phyloP scores from a whole-genome alignment of 176 grass and related monocot genomes.

The Oryza meyeriana region DNA sequence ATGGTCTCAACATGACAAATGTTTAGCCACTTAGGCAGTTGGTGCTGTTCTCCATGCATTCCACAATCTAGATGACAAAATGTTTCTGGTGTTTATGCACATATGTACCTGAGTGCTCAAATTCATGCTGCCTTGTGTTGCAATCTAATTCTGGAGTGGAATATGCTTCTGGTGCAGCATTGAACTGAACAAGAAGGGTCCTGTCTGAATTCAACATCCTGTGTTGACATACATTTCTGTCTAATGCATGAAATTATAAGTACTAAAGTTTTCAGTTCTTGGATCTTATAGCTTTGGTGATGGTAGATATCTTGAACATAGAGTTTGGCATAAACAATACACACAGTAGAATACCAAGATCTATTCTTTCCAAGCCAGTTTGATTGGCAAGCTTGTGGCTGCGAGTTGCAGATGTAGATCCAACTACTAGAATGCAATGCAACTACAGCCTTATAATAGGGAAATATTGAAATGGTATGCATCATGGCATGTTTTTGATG shows the following conservation, averaged over 20 bases:
- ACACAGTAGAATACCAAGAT: background rate
- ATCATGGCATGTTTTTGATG: background rate
- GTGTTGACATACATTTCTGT: background rate
- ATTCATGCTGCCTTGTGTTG: background rate
- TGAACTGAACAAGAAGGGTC: background rate
- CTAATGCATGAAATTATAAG: background rate
- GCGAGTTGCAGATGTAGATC: background rate
- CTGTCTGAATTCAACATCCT: background rate
- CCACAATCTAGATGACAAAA: conserved; percentile 6
- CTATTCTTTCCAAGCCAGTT: background rate
- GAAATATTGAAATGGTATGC: background rate
- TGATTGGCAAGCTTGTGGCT: background rate
- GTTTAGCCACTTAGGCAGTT: background rate
- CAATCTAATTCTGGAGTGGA: background rate
- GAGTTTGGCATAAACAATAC: background rate
- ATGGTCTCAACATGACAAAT: background rate
- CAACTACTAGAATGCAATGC: background rate
- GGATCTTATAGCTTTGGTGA: background rate
- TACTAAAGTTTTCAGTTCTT: background rate
- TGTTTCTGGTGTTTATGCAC: background rate
- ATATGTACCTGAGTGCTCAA: background rate
- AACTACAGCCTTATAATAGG: background rate
- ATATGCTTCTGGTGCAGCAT: conserved; percentile 13
- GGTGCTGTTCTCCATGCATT: background rate
- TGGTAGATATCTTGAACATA: background rate